phyloP scores from a whole-genome alignment of 2,329 filamentous ascomycete species.

The Exserohilum rostratum region DNA sequence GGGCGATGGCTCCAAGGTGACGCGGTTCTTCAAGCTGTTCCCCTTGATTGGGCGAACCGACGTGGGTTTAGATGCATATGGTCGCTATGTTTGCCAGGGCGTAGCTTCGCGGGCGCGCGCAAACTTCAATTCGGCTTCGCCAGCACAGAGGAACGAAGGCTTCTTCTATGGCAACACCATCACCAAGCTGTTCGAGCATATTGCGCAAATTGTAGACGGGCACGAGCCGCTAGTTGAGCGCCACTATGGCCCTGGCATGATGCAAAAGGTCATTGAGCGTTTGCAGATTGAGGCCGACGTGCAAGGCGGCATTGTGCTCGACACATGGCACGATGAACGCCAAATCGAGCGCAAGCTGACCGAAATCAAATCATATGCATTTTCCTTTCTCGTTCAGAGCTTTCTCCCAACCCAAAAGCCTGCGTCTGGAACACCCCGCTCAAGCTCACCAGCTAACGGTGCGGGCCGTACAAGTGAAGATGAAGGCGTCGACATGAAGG shows the following conservation, averaged over 20 bases:
- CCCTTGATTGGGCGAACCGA: conserved; percentile 89
- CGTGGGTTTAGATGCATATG: conserved; percentile 92
- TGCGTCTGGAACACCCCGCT: conserved; percentile 66
- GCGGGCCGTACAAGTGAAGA: conserved; percentile 75
- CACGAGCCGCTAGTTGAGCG: conserved; percentile 90
- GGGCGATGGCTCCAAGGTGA: conserved; percentile 86
- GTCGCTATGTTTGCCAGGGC: conserved; percentile 92
- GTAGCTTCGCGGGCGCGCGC: conserved; percentile 82
- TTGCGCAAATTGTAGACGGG: conserved; percentile 92
- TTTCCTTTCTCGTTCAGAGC: conserved; percentile 95
- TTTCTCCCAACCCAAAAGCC: conserved; percentile 77
- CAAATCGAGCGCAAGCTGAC: conserved; percentile 83
- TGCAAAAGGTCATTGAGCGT: conserved; percentile 91
- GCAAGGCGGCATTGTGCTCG: conserved; percentile 92
- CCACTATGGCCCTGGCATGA: conserved; percentile 91
- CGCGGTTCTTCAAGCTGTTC: conserved; percentile 97
- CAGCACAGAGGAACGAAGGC: conserved; percentile 70
- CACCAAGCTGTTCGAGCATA: conserved; percentile 94
- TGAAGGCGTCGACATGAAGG: conserved; percentile 94
- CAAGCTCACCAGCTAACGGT: conserved; percentile 73
- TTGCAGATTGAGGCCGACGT: conserved; percentile 94
- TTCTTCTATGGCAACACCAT: conserved; percentile 92
- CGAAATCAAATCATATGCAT: conserved; percentile 96
- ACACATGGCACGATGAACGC: conserved; percentile 93
- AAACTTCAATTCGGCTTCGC: conserved; percentile 74